Percentiles rank a stretch among this genome's conserved stretches.
Evolutionary conservation across 106 monocot species (phyloP).

Genomic region (Phalaenopsis aphrodite): DNA sequence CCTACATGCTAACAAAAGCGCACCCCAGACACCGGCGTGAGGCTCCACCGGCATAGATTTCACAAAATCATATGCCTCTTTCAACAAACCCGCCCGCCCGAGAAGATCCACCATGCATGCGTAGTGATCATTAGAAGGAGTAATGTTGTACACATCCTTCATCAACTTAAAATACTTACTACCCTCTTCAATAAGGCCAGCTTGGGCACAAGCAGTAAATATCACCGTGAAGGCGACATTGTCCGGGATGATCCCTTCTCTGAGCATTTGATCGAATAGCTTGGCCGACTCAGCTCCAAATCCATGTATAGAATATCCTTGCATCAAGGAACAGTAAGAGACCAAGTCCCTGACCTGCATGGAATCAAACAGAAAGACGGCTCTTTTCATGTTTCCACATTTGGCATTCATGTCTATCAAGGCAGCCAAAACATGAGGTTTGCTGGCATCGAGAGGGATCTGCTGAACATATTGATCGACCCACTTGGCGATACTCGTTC

Average conservation of each 20-base stretch:
- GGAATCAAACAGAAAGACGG: constrained; percentile 39
- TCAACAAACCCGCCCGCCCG: constrained; percentile 40
- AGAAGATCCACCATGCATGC: constrained; percentile 78
- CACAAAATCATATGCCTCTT: constrained; percentile 62
- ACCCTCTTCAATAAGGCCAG: constrained; percentile 67
- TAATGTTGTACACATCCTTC: constrained; percentile 34
- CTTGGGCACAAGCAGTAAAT: constrained; percentile 61
- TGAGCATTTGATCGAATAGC: constrained; percentile 55
- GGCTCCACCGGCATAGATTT: constrained; percentile 51
- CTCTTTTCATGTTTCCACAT: constrained; percentile 74
- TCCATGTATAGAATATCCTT: constrained; percentile 70
- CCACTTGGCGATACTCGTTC: constrained; percentile 41
- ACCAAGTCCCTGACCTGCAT: constrained; percentile 41
- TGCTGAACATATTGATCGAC: constrained; percentile 31
- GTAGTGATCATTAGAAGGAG: constrained; percentile 52
- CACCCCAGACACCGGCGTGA: constrained; percentile 69
- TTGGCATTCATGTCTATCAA: constrained; percentile 82
- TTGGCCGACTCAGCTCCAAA: constrained; percentile 41
- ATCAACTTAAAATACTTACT: constrained; percentile 45
- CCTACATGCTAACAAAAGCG: constrained; percentile 58
- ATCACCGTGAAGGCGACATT: constrained; percentile 49
- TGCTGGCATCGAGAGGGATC: constrained; percentile 22
- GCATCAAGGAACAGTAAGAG: constrained; percentile 71
- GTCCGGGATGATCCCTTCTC: constrained; percentile 47
- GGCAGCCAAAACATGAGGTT: constrained; percentile 29